phyloP scores from a whole-genome alignment of 2,329 filamentous ascomycete genomes.

The Fusarium chuoi region DNA sequence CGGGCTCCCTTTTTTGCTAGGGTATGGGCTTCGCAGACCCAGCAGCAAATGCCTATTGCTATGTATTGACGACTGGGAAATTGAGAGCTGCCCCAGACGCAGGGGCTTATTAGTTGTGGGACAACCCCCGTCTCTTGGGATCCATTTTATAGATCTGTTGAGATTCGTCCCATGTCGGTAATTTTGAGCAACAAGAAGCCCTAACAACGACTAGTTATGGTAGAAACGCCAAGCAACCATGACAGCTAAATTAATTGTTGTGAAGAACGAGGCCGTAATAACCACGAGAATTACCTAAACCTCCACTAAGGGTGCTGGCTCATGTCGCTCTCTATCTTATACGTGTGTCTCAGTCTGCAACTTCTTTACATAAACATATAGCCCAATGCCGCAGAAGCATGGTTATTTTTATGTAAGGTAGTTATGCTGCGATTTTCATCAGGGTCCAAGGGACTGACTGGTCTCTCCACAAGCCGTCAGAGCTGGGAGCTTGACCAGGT shows the following conservation, averaged over 20 bases:
- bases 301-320: not conserved
- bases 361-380: not conserved
- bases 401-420: not conserved
- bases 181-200: constrained; percentile 8
- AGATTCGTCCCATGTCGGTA: constrained; percentile 33
- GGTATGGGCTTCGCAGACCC: not conserved
- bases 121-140: constrained; percentile 33
- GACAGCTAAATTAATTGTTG: constrained; percentile 22
- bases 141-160: constrained; percentile 34
- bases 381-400: not conserved
- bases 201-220: constrained; percentile 8
- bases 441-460: not conserved
- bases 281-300: constrained; percentile 3
- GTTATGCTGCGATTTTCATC: not conserved
- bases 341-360: not conserved
- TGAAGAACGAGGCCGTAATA: constrained; percentile 15
- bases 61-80: constrained; percentile 5
- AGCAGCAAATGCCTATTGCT: not conserved
- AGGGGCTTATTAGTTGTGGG: constrained; percentile 45
- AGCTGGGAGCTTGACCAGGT: constrained; percentile 11
- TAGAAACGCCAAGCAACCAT: constrained; percentile 37
- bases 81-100: constrained; percentile 33
- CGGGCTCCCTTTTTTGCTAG: not conserved
- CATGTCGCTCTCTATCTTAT: not conserved
- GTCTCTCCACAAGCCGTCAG: constrained; percentile 9